These are phyloP conservation scores for Cutaneotrichosporon mucoides DNA, from an alignment of 1,284 basidiomycete genomes.

Conservation along the genomic window DNA sequence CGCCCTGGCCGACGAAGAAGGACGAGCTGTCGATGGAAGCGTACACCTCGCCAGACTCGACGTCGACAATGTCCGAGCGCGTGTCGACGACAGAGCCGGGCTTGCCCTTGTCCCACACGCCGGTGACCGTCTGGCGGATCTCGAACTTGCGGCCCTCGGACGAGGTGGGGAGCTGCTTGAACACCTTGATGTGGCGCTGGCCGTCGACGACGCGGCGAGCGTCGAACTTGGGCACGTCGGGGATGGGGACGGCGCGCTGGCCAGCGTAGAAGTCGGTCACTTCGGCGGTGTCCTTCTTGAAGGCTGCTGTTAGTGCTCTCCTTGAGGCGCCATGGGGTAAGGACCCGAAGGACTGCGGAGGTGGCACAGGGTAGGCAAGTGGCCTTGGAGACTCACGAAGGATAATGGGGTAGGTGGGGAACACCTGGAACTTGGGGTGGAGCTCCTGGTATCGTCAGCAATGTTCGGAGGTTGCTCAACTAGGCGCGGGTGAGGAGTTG, in stretches of 20 bases:
- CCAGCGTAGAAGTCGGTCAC: constrained; percentile 18
- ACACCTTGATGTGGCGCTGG: constrained; percentile 18
- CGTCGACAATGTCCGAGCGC: constrained; percentile 19
- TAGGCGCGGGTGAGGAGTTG: too few species aligned
- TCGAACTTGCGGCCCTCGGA: constrained; percentile 18
- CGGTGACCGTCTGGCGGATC: constrained; percentile 14
- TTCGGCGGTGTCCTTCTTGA: constrained; percentile 17
- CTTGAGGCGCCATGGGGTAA: too few species aligned
- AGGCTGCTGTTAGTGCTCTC: constrained; percentile 3
- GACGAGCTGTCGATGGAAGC: constrained; percentile 3
- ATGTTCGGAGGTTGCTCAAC: background rate
- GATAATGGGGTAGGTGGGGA: constrained; percentile 23
- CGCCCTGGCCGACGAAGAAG: constrained; percentile 21
- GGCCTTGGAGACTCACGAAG: constrained; percentile 6
- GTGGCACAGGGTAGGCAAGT: too few species aligned
- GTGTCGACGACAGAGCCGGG: constrained; percentile 19
- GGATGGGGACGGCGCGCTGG: constrained; percentile 11
- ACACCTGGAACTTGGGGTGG: constrained; percentile 17
- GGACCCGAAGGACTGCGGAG: too few species aligned
- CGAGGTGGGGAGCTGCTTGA: constrained; percentile 13
- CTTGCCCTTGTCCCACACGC: constrained; percentile 25
- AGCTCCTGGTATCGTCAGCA: constrained; percentile 12
- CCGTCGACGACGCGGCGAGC: constrained; percentile 18
- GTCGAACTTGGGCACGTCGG: constrained; percentile 19
- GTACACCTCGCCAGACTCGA: constrained; percentile 12